Conservation (phyloP, 495 filamentous ascomycete species). For the Lepraria neglecta region DNA sequence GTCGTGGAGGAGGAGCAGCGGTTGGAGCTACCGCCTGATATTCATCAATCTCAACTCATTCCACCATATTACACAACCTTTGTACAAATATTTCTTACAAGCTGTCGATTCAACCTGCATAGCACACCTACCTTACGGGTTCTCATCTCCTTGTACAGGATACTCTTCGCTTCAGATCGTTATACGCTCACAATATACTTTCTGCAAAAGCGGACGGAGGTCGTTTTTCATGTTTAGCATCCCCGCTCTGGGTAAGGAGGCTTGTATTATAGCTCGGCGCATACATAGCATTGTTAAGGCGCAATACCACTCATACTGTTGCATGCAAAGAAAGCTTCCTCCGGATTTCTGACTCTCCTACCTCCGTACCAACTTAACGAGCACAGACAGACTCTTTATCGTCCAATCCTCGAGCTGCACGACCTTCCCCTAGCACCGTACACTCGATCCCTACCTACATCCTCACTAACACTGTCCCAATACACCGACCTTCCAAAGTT, state of each 20-base stretch:
- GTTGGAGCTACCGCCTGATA: constrained; percentile 11
- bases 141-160: constrained; percentile 6
- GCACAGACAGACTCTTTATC: no score
- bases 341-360: no score
- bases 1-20: constrained; percentile 41
- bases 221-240: not conserved
- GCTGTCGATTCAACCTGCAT: not conserved
- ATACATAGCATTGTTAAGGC: not conserved
- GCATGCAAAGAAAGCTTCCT: no score
- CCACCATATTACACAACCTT: not conserved
- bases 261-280: constrained; percentile 18
- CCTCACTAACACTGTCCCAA: not conserved
- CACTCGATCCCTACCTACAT: not conserved
- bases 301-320: constrained; percentile 4
- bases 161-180: not conserved
- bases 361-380: no score
- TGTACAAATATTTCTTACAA: not conserved
- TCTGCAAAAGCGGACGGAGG: constrained; percentile 4
- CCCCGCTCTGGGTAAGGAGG: constrained; percentile 12
- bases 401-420: not conserved
- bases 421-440: not conserved
- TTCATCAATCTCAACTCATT: not conserved
- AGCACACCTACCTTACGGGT: constrained; percentile 5
- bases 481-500: not conserved
- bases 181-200: not conserved